Conservation (phyloP, 2,329 filamentous ascomycete species). For the Tolypocladium inflatum region DNA sequence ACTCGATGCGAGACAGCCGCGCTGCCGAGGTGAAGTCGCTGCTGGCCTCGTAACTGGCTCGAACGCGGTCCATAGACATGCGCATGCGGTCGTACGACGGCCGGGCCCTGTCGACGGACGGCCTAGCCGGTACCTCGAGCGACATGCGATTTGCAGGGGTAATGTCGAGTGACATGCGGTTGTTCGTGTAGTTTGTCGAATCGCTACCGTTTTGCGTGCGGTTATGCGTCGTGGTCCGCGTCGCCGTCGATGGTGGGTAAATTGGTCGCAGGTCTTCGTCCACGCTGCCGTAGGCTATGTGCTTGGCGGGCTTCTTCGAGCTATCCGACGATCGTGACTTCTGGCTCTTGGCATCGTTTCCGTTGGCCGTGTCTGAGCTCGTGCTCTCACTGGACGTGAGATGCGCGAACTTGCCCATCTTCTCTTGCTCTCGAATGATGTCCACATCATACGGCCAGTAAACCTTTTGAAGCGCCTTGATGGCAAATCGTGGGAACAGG, state of each 20-base stretch:
- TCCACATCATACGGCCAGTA: conserved; percentile 91
- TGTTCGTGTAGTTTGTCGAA: conserved; percentile 78
- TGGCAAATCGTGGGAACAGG: conserved; percentile 75
- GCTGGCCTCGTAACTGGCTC: conserved; percentile 77
- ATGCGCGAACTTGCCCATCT: conserved; percentile 71
- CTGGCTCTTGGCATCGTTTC: conserved; percentile 19
- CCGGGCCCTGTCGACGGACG: conserved; percentile 58
- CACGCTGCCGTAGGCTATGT: conserved; percentile 51
- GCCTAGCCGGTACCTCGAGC: conserved; percentile 43
- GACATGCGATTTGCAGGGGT: conserved; percentile 44
- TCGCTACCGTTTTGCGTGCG: conserved; percentile 88
- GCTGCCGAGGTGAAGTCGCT: conserved; percentile 89
- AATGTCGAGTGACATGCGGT: conserved; percentile 43
- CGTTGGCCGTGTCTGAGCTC: conserved; percentile 27
- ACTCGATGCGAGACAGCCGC: conserved; percentile 75
- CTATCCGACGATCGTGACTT: conserved; percentile 50
- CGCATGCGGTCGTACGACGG: conserved; percentile 85
- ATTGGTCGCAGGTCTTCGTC: conserved; percentile 88
- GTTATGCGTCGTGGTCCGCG: conserved; percentile 62
- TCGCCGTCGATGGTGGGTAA: conserved; percentile 84
- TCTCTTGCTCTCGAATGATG: conserved; percentile 88
- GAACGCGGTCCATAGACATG: conserved; percentile 75
- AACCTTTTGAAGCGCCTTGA: conserved; percentile 87
- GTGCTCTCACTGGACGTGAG: conserved; percentile 31
- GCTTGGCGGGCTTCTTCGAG: conserved; percentile 42